Base-by-base conservation (phyloP, 345 rosid species). In the Pseudoturritis turrita region DNA sequence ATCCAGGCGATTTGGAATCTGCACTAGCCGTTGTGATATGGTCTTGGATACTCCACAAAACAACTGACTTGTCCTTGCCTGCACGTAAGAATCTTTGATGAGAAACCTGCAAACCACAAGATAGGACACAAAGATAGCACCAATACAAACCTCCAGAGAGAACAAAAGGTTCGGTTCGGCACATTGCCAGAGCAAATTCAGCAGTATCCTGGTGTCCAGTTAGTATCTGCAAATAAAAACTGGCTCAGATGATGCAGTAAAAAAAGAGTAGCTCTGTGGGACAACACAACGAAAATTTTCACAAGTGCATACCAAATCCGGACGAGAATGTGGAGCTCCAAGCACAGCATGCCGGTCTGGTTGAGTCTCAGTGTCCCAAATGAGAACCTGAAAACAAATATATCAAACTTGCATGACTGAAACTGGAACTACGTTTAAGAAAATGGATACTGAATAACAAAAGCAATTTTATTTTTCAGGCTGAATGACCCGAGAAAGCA, bases 121-220 rank as follows among this genome's bases (percentile, higher is more conserved):
- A 59, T 19, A 39, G 4, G 12, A 49, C 35, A 58, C 29, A 17
- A 31, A 14, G 28, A 59, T 19, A 57, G 19, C 58, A 40, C 18
- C 21, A 26, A 31, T 29, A 68, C 54, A 33, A 73, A 94, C 97
- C 97, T 88, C 97, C 97, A 85, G 97, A 94, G 54, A 94, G 91
- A 49, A 94, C 98, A 83, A 76, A 88, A 19, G 98, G 97, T 70
- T 91, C 97, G 46, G 87, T 83, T 40, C 92, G 96, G 80, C 89
- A 91, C 98, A 91, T 83, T 52, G 98, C 92, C 65, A 94, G 98
- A 69, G 97, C 98, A 80, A 88, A 94, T 79, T 94, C 98, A 50
- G 98, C 97, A 88, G 88, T 81, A 73, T 94, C 97, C 73, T 85
- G 88, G 75, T 94, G 98, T 59, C 98, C 98, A 31, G 88, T 88